Base-by-base conservation (phyloP, 2,329 filamentous ascomycete species). In the Leptographium radiaticola region DNA sequence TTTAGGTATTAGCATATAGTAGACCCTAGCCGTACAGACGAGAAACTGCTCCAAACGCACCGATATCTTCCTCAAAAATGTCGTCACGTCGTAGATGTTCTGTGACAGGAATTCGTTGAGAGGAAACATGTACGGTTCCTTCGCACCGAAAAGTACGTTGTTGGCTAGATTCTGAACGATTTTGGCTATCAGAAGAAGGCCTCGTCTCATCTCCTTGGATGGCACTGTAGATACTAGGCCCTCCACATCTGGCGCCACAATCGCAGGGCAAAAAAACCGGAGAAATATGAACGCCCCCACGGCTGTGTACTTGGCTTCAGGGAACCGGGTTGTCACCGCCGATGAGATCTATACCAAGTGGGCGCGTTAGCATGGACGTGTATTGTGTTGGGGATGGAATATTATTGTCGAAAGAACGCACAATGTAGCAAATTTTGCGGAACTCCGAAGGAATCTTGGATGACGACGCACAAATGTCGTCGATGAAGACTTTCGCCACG, bases 71-170 rank as follows among this genome's bases (percentile, higher is more conserved):
- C 81, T 73, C 33, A 86, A 66, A 60, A 86, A 86, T 0, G 76
- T 78, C 2, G 81, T 86, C 16, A 86, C 80, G 38, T 75, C 70
- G 63, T 83, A 84, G 51, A 86, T 86, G 59, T 86, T 83, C 58
- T 83, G 74, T 0, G 81, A 80, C 25, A 86, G 66, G 57, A 86
- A 86, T 55, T 83, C 76, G 62, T 86, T 86, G 25, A 86, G 67
- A 1, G 83, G 80, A 57, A 80, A 83, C 83, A 86, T 86, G 62
- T 84, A 86, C 4, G 81, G 79, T 62, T 86, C 83, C 64, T 86
- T 86, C 38, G 81, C 80, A 5, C 83, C 83, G 59, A 86, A 86
- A 1, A 86, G 70, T 33, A 86, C 82, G 55, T 86, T 86, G 61
- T 86, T 86, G 39, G 83, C 83, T 39, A 86, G 70, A 61, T 85